These are phyloP conservation scores for Cladosporium sp. DNA, from an alignment of 2,329 filamentous ascomycete genomes.

Conservation along the genomic window DNA sequence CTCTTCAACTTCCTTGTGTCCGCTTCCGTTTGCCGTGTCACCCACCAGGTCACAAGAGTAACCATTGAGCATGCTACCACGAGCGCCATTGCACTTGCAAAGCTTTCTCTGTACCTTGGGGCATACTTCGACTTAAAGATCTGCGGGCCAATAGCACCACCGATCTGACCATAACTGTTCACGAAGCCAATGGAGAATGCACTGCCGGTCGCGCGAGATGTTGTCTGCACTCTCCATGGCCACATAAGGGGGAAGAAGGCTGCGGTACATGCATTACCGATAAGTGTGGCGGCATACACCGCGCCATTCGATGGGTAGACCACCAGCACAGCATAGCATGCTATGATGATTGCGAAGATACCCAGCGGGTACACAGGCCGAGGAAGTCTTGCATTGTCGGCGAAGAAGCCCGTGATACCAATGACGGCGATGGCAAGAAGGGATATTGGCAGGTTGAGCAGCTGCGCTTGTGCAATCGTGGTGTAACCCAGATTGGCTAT, in stretches of 20 bases:
- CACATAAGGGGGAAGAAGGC: conserved; percentile 15
- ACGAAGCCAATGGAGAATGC: conserved; percentile 13
- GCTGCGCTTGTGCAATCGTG: conserved; percentile 15
- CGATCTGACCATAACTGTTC: conserved; percentile 34
- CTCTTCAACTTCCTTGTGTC: conserved; percentile 11
- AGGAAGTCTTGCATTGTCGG: conserved; percentile 5
- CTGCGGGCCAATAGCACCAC: conserved; percentile 46
- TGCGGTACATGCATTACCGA: conserved; percentile 6
- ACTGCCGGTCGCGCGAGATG: conserved; percentile 12
- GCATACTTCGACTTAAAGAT: conserved; percentile 29
- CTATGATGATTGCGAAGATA: conserved; percentile 11
- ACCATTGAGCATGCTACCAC: conserved; percentile 3
- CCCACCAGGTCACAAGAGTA: conserved; percentile 10
- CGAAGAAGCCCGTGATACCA: conserved; percentile 12
- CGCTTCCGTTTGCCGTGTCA: conserved; percentile 1
- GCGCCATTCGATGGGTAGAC: conserved; percentile 11
- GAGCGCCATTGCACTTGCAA: conserved; percentile 13
- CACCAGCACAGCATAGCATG: conserved; percentile 13
- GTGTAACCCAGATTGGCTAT: conserved; percentile 25
- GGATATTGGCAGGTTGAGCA: conserved; percentile 15
- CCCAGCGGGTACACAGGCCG: conserved; percentile 2
- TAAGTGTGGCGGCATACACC: conserved; percentile 14
- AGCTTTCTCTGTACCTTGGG: conserved; percentile 6
- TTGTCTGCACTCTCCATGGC: conserved; percentile 15
- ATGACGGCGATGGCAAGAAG: conserved; percentile 15